Percentiles rank a stretch among this genome's conserved stretches.
phyloP scores from a whole-genome alignment of 2,329 filamentous ascomycete genomes.

The Fusarium sp. region DNA sequence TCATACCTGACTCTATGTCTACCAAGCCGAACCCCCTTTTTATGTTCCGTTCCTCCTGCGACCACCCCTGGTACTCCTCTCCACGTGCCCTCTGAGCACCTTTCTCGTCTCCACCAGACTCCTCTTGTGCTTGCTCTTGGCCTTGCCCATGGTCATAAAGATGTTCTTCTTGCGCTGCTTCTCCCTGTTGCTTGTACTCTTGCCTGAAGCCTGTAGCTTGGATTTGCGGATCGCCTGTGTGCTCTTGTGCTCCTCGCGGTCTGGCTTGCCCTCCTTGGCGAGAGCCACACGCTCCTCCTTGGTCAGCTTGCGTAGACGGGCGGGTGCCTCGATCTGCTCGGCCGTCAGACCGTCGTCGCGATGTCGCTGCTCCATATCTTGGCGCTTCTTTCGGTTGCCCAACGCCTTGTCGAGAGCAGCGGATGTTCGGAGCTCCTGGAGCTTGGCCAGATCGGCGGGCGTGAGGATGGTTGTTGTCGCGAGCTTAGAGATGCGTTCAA shows the following conservation, averaged over 20 bases:
- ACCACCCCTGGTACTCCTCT: conserved; percentile 86
- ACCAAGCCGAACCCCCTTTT: background rate
- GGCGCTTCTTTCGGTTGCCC: conserved; percentile 58
- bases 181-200: conserved; percentile 97
- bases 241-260: conserved; percentile 83
- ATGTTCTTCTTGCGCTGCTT: conserved; percentile 99
- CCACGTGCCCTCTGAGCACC: conserved; percentile 83
- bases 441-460: conserved; percentile 93
- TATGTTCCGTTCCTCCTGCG: conserved; percentile 75
- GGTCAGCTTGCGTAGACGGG: conserved; percentile 82
- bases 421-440: conserved; percentile 85
- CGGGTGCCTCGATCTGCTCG: conserved; percentile 89
- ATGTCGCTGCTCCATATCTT: conserved; percentile 68
- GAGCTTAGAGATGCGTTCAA: conserved; percentile 73
- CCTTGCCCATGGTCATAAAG: conserved; percentile 97
- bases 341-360: conserved; percentile 91
- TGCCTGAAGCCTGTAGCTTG: conserved; percentile 89
- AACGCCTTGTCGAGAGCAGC: conserved; percentile 76
- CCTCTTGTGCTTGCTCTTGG: conserved; percentile 93
- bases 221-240: conserved; percentile 86
- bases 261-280: conserved; percentile 84
- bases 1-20: conserved; percentile 20
- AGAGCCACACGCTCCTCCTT: conserved; percentile 90
- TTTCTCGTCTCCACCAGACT: conserved; percentile 88
- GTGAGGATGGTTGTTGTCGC: conserved; percentile 96